phyloP scores from a whole-genome alignment of 139 green algal species.

The Dunaliella primolecta region DNA sequence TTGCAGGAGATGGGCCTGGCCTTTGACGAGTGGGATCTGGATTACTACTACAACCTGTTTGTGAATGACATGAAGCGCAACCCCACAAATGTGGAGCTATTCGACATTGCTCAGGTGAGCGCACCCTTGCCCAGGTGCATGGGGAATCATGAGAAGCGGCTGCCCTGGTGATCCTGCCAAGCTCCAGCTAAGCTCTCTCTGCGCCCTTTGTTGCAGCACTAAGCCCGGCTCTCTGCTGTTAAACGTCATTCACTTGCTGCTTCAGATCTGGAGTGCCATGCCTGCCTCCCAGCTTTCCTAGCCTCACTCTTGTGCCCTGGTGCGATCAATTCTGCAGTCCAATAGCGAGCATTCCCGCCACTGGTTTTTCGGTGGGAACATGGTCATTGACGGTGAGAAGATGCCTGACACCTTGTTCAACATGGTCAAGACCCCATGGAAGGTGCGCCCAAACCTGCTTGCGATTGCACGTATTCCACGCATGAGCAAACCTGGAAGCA shows the following conservation, averaged over 20 bases:
- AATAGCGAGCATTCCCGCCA: conserved; percentile 87
- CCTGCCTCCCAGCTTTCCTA: too few relatives aligned
- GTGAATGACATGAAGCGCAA: conserved; percentile 85
- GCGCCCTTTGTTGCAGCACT: background rate
- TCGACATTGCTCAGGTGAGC: conserved; percentile 92
- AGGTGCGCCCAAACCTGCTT: conserved; percentile 56
- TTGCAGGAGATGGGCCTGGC: conserved; percentile 87
- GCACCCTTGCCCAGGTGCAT: conserved; percentile 41
- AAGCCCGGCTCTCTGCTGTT: too few relatives aligned
- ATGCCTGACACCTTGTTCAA: conserved; percentile 46
- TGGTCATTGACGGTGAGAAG: conserved; percentile 86
- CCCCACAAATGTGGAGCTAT: conserved; percentile 99
- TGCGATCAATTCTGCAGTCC: too few relatives aligned
- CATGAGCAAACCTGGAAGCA: background rate
- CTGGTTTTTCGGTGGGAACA: conserved; percentile 91
- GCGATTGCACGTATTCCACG: background rate
- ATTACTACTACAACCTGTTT: conserved; percentile 91
- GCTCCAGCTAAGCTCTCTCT: background rate
- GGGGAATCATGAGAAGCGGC: background rate
- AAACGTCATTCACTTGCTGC: too few relatives aligned
- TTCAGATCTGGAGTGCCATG: too few relatives aligned
- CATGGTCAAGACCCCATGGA: conserved; percentile 47
- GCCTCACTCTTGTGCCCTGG: too few relatives aligned
- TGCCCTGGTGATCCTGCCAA: background rate
- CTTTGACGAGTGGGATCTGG: conserved; percentile 96